These are phyloP conservation scores for Batrachochytrium dendrobatidis DNA, from an alignment of 371 early-diverging fungal genomes.

Conservation along the genomic window DNA sequence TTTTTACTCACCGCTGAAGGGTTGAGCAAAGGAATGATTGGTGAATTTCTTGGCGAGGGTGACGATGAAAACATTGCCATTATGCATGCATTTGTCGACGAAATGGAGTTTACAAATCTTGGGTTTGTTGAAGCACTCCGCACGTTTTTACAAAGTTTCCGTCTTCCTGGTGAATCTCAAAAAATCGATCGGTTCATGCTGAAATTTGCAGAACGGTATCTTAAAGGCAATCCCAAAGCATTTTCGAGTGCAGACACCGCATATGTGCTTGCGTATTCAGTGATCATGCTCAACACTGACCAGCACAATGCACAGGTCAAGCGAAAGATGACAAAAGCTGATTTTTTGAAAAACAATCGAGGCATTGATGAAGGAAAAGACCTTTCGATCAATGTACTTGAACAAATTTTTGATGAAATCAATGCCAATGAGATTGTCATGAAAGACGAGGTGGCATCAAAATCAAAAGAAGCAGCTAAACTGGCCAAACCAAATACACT, in stretches of 20 bases:
- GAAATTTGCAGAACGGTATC: slow-evolving; percentile 91
- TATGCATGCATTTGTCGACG: slow-evolving; percentile 92
- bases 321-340: slow-evolving; percentile 73
- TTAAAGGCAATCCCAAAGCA: slow-evolving; percentile 64
- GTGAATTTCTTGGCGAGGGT: slow-evolving; percentile 91
- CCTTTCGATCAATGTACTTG: slow-evolving; percentile 56
- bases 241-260: slow-evolving; percentile 69
- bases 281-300: slow-evolving; percentile 95
- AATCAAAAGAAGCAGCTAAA: slow-evolving; percentile 56
- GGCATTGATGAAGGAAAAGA: slow-evolving; percentile 85
- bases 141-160: slow-evolving; percentile 78
- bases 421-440: slow-evolving; percentile 78
- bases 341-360: slow-evolving; percentile 83
- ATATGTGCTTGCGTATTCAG: slow-evolving; percentile 89
- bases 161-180: slow-evolving; percentile 95
- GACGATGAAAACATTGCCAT: slow-evolving; percentile 69
- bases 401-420: slow-evolving; percentile 68
- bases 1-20: slow-evolving; percentile 71
- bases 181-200: slow-evolving; percentile 97
- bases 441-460: slow-evolving; percentile 84
- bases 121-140: slow-evolving; percentile 79
- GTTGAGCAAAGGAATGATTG: slow-evolving; percentile 77
- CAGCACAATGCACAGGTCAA: slow-evolving; percentile 84
- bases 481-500: slow-evolving; percentile 49
- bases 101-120: slow-evolving; percentile 74